Base-by-base conservation (phyloP, 2,329 filamentous ascomycete species). In the Diaporthe amygdali region DNA sequence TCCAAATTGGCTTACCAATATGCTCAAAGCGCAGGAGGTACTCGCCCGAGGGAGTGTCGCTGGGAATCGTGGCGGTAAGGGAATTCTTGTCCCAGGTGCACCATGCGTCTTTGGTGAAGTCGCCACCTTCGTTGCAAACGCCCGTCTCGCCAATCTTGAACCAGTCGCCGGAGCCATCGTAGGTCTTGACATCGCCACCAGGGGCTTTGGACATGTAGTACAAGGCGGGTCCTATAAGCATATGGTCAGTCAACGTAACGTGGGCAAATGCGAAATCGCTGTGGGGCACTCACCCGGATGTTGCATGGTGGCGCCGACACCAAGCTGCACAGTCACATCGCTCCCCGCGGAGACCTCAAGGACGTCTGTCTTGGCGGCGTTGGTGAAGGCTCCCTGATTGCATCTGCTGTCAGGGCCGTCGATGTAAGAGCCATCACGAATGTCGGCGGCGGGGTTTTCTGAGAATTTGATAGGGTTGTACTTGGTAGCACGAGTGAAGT, bases 151-250 rank as follows among this genome's bases (percentile, higher is more conserved):
- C 25, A 14, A 66, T 52, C 46, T 66, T 66, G 46, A 66, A 66
- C 63, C 63, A 66, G 32, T 46, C 41, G 41, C 63, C 63, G 44
- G 41, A 47, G 44, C 63, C 63, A 39, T 66, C 63, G 63, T 66
- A 66, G 32, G 3, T 37, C 32, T 46, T 47, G 22, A 49, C 63
- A n/a, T 46, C 47, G 15, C 15, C 32, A 25, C 30, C 20, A 20
- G 63, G 44, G 22, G 63, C 63, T 14, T 52, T 51, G 22, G 63
- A 66, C 63, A 84, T 77, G 0, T 55, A 55, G 20, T 54, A 55
- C n/a, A 37, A 37, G 52, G 52, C 52, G 20, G 52, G 52, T 17
- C 51, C 27, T 54, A 2, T 5, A 34, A 54, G 17, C 0, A n/a
- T 54, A 14, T 3, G 51, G 27, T 34, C 51, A 54, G 27, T 22